A percentile compares a stretch with the other conserved stretches of the same genome.
Conservation (phyloP, 1,284 basidiomycete species). For the Ceratorhiza oryzae-sativae region DNA sequence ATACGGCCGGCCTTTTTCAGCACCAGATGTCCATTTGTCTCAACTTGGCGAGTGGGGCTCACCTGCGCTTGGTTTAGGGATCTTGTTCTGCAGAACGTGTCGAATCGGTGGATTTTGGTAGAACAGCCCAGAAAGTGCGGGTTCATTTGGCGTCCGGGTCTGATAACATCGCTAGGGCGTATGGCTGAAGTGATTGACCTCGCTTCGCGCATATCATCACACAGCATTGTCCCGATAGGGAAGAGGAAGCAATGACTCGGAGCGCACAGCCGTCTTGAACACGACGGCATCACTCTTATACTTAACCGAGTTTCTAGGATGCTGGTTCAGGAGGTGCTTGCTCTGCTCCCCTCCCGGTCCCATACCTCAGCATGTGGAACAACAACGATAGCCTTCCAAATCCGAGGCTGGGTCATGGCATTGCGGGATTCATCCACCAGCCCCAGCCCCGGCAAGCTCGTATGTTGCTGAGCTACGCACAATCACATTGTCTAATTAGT, state of each 20-base stretch:
- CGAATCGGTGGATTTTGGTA: neutral
- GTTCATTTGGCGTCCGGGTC: neutral
- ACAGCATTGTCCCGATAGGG: neutral
- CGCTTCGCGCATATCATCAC: neutral
- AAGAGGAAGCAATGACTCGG: neutral
- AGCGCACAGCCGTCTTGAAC: neutral
- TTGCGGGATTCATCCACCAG: conserved; percentile 2
- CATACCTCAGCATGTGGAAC: conserved; percentile 1
- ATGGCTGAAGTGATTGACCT: neutral
- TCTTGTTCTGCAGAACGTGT: too few species aligned
- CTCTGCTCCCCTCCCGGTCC: neutral
- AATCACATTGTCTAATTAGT: neutral
- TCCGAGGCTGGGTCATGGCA: neutral
- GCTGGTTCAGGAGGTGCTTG: neutral
- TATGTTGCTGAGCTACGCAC: neutral
- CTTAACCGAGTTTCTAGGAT: neutral
- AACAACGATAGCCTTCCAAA: neutral
- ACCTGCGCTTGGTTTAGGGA: too few species aligned
- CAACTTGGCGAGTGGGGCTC: too few species aligned
- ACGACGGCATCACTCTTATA: neutral
- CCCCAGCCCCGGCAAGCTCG: neutral
- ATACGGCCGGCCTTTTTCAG: too few species aligned
- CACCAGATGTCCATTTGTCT: too few species aligned
- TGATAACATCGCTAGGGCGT: neutral
- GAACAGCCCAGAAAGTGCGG: neutral